A percentile compares a stretch with the other conserved stretches of the same genome.
phyloP scores from a whole-genome alignment of 768 basidiomycete species.

The Coprinellus micaceus region DNA sequence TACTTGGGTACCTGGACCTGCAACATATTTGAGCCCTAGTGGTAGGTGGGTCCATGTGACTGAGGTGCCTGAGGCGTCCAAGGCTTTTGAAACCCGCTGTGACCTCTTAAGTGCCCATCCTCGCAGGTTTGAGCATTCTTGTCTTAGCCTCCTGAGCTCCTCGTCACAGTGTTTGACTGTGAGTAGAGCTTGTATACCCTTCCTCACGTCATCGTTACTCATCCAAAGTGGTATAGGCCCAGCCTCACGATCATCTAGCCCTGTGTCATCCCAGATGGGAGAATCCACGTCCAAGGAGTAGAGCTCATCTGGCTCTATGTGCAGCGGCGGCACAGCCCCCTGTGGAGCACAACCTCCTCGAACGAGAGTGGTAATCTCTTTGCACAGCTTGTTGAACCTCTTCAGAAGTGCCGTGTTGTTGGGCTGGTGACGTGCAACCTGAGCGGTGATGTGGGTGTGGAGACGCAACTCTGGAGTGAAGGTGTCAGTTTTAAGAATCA shows the following conservation, averaged over 20 bases:
- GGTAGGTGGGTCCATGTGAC: too few species aligned
- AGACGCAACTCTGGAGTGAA: neutral
- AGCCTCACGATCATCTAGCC: slow-evolving; percentile 19
- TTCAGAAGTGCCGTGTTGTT: neutral
- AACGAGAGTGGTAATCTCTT: neutral
- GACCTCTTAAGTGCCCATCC: too few species aligned
- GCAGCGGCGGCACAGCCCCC: slow-evolving; percentile 13
- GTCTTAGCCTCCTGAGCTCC: neutral
- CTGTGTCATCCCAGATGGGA: slow-evolving; percentile 27
- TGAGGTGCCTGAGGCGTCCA: too few species aligned
- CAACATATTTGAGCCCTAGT: too few species aligned
- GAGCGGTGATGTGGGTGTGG: neutral
- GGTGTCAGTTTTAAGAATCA: neutral
- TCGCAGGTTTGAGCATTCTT: neutral
- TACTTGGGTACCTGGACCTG: too few species aligned
- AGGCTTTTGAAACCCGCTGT: too few species aligned
- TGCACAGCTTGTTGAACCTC: neutral
- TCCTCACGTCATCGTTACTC: neutral
- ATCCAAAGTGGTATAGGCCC: neutral
- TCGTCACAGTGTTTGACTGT: neutral
- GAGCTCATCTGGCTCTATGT: slow-evolving; percentile 16
- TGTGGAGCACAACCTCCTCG: neutral
- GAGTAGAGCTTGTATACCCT: neutral
- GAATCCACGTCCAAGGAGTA: slow-evolving; percentile 27
- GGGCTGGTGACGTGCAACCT: neutral